phyloP scores from a whole-genome alignment of 169 alveolate species.

The Theileria parva region DNA sequence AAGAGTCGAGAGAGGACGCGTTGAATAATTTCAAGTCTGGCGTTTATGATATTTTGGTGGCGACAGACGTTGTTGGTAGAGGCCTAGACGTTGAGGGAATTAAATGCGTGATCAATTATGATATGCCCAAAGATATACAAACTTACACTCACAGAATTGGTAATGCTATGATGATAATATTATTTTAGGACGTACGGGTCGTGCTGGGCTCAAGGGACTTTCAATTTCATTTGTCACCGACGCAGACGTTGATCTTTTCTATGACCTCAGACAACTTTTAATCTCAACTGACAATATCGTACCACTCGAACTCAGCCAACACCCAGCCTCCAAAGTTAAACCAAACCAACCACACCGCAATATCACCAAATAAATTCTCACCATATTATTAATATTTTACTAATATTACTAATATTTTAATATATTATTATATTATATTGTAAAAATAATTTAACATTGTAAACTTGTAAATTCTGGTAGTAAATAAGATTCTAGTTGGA shows the following conservation, averaged over 20 bases:
- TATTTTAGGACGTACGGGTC: constrained; percentile 94
- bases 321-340: constrained; percentile 85
- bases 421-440: neutral
- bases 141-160: constrained; percentile 94
- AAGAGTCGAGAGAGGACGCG: constrained; percentile 91
- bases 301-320: constrained; percentile 88
- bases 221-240: constrained; percentile 93
- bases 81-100: constrained; percentile 97
- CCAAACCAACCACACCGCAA: constrained; percentile 62
- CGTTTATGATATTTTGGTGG: constrained; percentile 90
- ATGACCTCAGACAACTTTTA: constrained; percentile 88
- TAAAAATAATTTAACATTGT: neutral
- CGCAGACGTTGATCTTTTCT: constrained; percentile 87
- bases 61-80: constrained; percentile 98
- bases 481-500: neutral
- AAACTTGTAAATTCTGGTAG: too few species aligned
- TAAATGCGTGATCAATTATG: constrained; percentile 94
- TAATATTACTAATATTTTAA: too few species aligned
- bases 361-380: neutral
- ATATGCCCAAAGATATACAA: constrained; percentile 95
- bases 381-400: too few species aligned
- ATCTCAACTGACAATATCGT: constrained; percentile 86
- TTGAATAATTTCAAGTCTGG: constrained; percentile 88
- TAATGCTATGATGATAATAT: neutral
- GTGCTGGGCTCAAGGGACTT: constrained; percentile 97